Base-by-base conservation (phyloP, 148 eudicot species). In the Heliamphora exappendiculata region DNA sequence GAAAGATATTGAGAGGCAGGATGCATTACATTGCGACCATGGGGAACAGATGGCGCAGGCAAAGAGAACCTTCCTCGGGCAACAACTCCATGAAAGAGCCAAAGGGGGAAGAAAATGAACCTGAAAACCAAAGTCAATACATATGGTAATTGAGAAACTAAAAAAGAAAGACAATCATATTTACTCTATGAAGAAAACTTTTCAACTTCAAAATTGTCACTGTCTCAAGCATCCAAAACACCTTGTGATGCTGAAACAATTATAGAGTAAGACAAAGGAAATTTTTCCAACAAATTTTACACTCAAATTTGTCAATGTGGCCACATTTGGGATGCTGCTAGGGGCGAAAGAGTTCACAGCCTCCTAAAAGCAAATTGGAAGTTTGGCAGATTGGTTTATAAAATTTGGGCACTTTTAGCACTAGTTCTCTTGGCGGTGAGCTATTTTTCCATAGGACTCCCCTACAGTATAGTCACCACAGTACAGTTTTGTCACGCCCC, bases 41-140 rank as follows among this genome's bases (percentile, higher is more conserved):
- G 96, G 22, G 98, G 98, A 80, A 90, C 88, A 51, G 97, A 86
- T 49, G 98, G 98, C 31, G 98, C 97, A 75, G 98, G 98, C 75
- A 92, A 85, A 51, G 98, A 94, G 86, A 94, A 94, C 82, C 98
- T 87, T 83, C 98, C 98, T n/a, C 98, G 90, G 37, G 96, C 89
- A 81, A 89, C 92, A 82, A 94, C 91, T 57, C 83, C 88, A 79
- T 94, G 97, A 80, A 94, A 94, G n/a, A 92, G 78, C 96, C 97
- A 94, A 73, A 94, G 74, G 16, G 98, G 98, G 81, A 84, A 85
- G 82, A 94, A 94, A 81, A 89, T 79, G 59, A 86, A 39, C 98
- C 98, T 94, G 89, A 86, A 87, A 49, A 81, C 65, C 50, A 58
- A 79, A 79, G 47, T 47, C 33, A 64, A 82, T 33, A 8, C 29